Percentiles rank a stretch among this genome's conserved stretches.
phyloP scores from a whole-genome alignment of 2,329 filamentous ascomycete species.

The Raffaelea albimanens region DNA sequence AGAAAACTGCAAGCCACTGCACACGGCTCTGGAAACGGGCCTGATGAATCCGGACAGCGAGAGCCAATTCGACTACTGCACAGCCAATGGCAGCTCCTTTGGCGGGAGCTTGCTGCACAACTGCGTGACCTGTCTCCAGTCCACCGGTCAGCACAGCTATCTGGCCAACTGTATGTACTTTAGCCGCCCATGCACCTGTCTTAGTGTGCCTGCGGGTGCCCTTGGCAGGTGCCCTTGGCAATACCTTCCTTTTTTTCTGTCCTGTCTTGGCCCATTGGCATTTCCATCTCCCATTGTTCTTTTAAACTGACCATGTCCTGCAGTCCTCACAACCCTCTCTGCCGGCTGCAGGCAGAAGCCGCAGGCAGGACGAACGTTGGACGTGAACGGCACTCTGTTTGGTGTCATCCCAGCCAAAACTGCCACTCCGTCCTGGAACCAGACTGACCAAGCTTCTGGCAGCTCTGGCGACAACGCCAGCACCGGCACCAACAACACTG shows the following conservation, averaged over 20 bases:
- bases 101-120: conserved; percentile 19
- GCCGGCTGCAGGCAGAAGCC: conserved; percentile 39
- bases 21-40: conserved; percentile 25
- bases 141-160: conserved; percentile 29
- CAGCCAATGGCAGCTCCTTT: conserved; percentile 25
- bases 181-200: neutral
- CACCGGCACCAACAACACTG: neutral
- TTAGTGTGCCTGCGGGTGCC: no score
- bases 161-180: conserved; percentile 38
- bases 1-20: conserved; percentile 30
- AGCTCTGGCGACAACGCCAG: conserved; percentile 4
- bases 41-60: conserved; percentile 16
- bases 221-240: no score
- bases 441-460: conserved; percentile 15
- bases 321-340: conserved; percentile 37
- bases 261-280: no score
- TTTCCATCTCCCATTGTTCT: no score
- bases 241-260: no score
- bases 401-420: conserved; percentile 26
- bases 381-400: conserved; percentile 35
- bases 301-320: neutral
- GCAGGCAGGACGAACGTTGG: conserved; percentile 24
- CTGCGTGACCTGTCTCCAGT: conserved; percentile 34
- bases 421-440: conserved; percentile 20
- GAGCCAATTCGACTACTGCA: conserved; percentile 31